Conservation (phyloP, 257 asterid genomes). For the Gentiana macrophylla region DNA sequence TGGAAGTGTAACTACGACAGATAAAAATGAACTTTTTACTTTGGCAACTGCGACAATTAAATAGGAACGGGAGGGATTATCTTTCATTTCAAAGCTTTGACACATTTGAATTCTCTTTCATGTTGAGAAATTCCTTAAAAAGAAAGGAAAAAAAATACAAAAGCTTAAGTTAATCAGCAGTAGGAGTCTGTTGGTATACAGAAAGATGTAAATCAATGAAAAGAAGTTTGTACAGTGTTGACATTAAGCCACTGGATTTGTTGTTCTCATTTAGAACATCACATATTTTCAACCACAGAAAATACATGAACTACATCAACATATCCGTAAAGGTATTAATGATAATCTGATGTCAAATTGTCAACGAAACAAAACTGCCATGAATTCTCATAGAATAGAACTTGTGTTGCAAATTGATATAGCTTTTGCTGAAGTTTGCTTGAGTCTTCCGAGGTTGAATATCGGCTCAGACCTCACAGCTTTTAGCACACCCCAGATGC, state of each 20-base stretch:
- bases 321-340: not conserved
- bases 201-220: no score
- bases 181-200: not conserved
- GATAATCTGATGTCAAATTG: not conserved
- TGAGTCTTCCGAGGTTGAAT: not conserved
- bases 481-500: not conserved
- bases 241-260: not conserved
- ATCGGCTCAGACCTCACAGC: not conserved
- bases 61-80: no score
- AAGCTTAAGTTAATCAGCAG: not conserved
- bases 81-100: no score
- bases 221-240: not conserved
- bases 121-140: no score
- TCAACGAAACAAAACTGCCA: not conserved
- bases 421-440: not conserved
- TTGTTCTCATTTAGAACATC: not conserved
- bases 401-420: not conserved
- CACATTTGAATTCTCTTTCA: no score
- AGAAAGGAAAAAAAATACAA: no score
- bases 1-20: no score
- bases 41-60: no score
- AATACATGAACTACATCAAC: not conserved
- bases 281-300: no score
- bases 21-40: no score
- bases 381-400: not conserved